Evolutionary conservation across 2,329 filamentous ascomycete genomes (phyloP), one percentile per base, ranked within the genome.

Genomic region (Domatiomyces globalis): DNA sequence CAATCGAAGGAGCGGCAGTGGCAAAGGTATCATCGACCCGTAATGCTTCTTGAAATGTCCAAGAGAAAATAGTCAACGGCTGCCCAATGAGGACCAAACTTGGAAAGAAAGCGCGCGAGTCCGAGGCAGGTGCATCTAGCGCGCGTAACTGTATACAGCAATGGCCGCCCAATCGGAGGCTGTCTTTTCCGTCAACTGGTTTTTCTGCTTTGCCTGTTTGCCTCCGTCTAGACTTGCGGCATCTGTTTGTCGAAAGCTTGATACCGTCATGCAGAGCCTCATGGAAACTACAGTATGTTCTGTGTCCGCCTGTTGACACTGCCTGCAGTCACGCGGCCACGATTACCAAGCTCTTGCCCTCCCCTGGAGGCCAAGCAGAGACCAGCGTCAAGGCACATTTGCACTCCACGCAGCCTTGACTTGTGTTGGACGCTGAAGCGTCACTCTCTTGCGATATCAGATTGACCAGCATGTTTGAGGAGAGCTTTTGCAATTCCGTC

Each of bases 381-480:
- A 53, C 49, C 54, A 51, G 51, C 54, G 50, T 58, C 54, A 54
- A 51, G 51, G 54, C 54, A 54, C 51, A 53, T 45, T 27, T 36
- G 45, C 20, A 43, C 45, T 43, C 50, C 39, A 18, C 45, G 52
- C 48, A 54, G 53, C 61, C 53, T 59, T 52, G 45, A 58, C 56
- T 52, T 58, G 46, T 53, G 57, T 51, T 47, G 43, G 43, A 25
- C 46, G 48, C 42, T 48, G 46, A 27, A 48, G 46, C 57, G 53
- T 57, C 58, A 58, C 51, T 55, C 59, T 60, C 61, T 69, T 70
- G 68, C 68, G 56, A 71, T 66, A 70, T 25, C 25, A 58, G 49
- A 63, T 63, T 50, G 49, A 58, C 66, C 68, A 69, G 67, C 65
- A 61, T 66, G 69, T 71, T 71, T 72, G 69, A 72, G 69, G 69